Conservation (phyloP, 2,329 filamentous ascomycete species). For the Calonectria fujianensis region DNA sequence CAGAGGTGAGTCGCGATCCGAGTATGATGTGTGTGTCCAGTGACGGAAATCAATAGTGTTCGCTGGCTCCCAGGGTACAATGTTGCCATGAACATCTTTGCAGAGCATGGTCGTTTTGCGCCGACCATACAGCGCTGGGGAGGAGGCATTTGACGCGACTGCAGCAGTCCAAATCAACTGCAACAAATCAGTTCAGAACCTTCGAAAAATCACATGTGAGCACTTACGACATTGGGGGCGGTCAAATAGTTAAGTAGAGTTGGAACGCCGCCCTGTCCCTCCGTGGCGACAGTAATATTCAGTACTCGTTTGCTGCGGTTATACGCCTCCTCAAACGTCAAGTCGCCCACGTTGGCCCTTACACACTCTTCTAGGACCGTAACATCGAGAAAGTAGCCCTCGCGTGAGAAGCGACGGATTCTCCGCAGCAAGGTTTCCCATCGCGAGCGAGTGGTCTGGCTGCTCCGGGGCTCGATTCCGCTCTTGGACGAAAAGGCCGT, state of each 20-base stretch:
- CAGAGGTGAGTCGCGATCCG: conserved; percentile 79
- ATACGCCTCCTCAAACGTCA: conserved; percentile 96
- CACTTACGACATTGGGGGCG: conserved; percentile 90
- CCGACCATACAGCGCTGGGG: conserved; percentile 78
- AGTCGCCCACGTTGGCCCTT: conserved; percentile 87
- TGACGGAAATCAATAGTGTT: conserved; percentile 79
- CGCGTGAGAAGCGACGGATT: conserved; percentile 79
- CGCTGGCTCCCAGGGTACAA: conserved; percentile 83
- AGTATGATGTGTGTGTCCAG: conserved; percentile 79
- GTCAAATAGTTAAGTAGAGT: conserved; percentile 94
- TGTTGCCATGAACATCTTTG: conserved; percentile 83
- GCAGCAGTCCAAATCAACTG: conserved; percentile 88
- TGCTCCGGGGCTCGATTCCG: conserved; percentile 55
- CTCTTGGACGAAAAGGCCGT: conserved; percentile 79
- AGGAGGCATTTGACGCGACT: conserved; percentile 83
- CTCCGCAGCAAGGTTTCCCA: conserved; percentile 80
- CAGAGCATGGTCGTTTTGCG: conserved; percentile 81
- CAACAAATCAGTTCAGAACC: conserved; percentile 36
- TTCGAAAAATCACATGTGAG: background rate
- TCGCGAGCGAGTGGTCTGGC: conserved; percentile 64
- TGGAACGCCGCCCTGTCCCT: conserved; percentile 83
- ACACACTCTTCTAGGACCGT: conserved; percentile 89
- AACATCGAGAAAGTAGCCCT: conserved; percentile 90
- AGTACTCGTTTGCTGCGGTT: conserved; percentile 88
- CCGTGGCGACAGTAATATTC: conserved; percentile 92